phyloP scores from a whole-genome alignment of 164 flowering plant species.

The Aristolochia fimbriata region DNA sequence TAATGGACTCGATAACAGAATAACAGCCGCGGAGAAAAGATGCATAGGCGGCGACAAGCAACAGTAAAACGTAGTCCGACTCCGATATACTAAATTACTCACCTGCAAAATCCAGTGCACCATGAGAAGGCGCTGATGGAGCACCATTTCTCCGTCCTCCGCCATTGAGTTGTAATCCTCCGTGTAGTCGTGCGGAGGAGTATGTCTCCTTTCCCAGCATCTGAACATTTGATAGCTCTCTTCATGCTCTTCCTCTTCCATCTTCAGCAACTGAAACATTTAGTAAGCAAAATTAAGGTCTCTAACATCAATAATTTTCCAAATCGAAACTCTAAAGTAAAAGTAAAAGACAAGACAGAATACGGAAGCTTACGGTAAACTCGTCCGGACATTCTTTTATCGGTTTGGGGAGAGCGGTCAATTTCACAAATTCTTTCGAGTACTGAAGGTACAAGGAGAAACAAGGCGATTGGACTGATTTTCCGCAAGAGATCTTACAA shows the following conservation, averaged over 20 bases:
- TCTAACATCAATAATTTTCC: not conserved
- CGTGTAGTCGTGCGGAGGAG: slow-evolving; percentile 30
- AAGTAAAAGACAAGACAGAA: not conserved
- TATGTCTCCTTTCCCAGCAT: slow-evolving; percentile 59
- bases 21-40: slow-evolving; percentile 1
- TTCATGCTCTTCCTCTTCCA: slow-evolving; percentile 57
- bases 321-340: not conserved
- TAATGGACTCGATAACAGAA: too few relatives aligned
- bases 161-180: slow-evolving; percentile 35
- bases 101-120: slow-evolving; percentile 89
- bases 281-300: too few relatives aligned
- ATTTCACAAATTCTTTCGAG: slow-evolving; percentile 29
- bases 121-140: slow-evolving; percentile 54
- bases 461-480: slow-evolving; percentile 39
- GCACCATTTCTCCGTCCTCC: slow-evolving; percentile 41
- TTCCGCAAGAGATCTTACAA: slow-evolving; percentile 42
- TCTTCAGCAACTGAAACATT: slow-evolving; percentile 29
- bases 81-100: slow-evolving; percentile 3
- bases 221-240: slow-evolving; percentile 59
- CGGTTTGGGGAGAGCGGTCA: slow-evolving; percentile 2
- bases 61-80: not conserved
- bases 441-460: slow-evolving; percentile 44
- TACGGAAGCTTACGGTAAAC: slow-evolving; percentile 20
- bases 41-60: not conserved
- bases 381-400: slow-evolving; percentile 21